These are phyloP conservation scores for Penicillium egyptiacum DNA, from an alignment of 495 filamentous ascomycete genomes.

Conservation along the genomic window DNA sequence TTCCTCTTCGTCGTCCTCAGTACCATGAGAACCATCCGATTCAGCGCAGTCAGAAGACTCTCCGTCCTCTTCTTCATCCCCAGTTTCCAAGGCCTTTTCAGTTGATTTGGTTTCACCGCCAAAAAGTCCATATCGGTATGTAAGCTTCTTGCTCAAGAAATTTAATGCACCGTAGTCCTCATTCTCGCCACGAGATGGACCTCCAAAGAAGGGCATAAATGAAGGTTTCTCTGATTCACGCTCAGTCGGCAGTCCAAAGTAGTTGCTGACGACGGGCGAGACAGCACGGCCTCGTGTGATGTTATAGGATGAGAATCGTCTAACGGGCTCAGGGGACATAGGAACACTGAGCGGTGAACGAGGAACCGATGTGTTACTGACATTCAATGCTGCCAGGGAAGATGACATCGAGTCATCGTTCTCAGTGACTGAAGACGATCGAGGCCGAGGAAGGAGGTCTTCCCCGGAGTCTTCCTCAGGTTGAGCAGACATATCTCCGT, in stretches of 20 bases:
- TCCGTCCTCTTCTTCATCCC: conserved; percentile 40
- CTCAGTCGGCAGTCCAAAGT: conserved; percentile 46
- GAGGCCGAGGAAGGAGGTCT: conserved; percentile 22
- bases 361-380: conserved; percentile 36
- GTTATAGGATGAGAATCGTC: conserved; percentile 37
- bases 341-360: conserved; percentile 32
- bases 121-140: conserved; percentile 45
- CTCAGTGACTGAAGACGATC: conserved; percentile 32
- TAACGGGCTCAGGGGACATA: conserved; percentile 25
- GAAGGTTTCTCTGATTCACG: conserved; percentile 35
- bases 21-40: conserved; percentile 25
- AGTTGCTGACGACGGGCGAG: conserved; percentile 43
- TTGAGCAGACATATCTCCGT: conserved; percentile 35
- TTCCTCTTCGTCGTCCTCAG: conserved; percentile 47
- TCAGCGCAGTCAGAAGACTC: conserved; percentile 17
- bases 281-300: conserved; percentile 44
- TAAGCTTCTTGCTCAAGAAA: conserved; percentile 57
- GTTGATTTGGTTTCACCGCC: conserved; percentile 30
- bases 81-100: conserved; percentile 31
- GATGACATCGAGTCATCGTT: conserved; percentile 26
- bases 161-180: conserved; percentile 58
- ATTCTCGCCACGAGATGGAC: conserved; percentile 33
- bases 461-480: conserved; percentile 26
- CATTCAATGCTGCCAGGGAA: conserved; percentile 30
- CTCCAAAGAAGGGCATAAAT: conserved; percentile 39